Evolutionary conservation across 108 stramenopile species (phyloP).

Genomic region (Cyclotella distinguenda): DNA sequence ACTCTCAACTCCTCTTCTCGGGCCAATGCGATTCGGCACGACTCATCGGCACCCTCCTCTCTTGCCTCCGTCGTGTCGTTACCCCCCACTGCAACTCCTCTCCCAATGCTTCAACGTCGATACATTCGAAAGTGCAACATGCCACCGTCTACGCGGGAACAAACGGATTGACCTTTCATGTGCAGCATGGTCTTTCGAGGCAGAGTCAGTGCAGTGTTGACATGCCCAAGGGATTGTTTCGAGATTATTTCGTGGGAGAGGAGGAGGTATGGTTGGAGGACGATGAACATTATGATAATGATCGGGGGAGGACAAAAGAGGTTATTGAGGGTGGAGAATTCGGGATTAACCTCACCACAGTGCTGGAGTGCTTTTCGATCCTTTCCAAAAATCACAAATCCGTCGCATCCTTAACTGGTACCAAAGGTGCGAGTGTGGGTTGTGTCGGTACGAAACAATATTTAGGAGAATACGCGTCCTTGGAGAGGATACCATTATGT

Average conservation of each 20-base stretch:
- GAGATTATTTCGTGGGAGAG: slow-evolving; percentile 61
- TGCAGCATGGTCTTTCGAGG: slow-evolving; percentile 47
- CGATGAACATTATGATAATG: slow-evolving; percentile 12
- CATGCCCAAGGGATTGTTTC: slow-evolving; percentile 60
- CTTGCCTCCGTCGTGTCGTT: slow-evolving; percentile 52
- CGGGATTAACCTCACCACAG: slow-evolving; percentile 60
- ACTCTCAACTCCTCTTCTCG: slow-evolving; percentile 46
- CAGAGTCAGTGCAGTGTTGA: slow-evolving; percentile 66
- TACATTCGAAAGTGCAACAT: slow-evolving; percentile 38
- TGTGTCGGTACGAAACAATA: neutral
- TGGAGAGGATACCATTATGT: slow-evolving; percentile 51
- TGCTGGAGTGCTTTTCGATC: slow-evolving; percentile 62
- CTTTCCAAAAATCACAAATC: slow-evolving; percentile 41
- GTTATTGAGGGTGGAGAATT: slow-evolving; percentile 54
- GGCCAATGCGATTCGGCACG: slow-evolving; percentile 61
- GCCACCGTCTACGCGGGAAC: slow-evolving; percentile 62
- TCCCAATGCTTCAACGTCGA: slow-evolving; percentile 2
- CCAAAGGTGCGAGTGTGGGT: slow-evolving; percentile 1
- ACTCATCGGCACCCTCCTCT: slow-evolving; percentile 52
- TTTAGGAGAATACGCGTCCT: slow-evolving; percentile 41
- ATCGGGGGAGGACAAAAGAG: slow-evolving; percentile 20
- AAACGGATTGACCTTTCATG: slow-evolving; percentile 62
- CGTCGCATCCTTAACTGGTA: neutral
- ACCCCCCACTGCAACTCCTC: slow-evolving; percentile 8
- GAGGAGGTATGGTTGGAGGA: slow-evolving; percentile 49